phyloP scores from a whole-genome alignment of 208 protist genomes.

The Endotrypanum monterogeii region DNA sequence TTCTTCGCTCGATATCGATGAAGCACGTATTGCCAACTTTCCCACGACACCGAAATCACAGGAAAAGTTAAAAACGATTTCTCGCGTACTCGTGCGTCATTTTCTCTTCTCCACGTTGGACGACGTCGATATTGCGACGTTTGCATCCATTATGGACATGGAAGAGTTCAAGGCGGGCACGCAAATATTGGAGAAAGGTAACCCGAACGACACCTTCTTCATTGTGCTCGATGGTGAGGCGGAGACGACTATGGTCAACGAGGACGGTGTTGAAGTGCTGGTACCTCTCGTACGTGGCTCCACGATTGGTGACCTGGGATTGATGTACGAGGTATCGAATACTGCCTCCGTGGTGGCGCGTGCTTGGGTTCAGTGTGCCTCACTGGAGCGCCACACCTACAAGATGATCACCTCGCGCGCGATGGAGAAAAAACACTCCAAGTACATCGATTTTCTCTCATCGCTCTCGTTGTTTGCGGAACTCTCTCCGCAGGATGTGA shows the following conservation, averaged over 20 bases:
- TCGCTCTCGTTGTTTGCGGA: conserved; percentile 41
- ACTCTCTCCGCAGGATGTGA: conserved; percentile 39
- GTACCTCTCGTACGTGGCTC: conserved; percentile 35
- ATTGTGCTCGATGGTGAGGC: conserved; percentile 65
- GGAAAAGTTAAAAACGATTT: conserved; percentile 60
- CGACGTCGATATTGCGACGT: conserved; percentile 53
- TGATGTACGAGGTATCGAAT: conserved; percentile 61
- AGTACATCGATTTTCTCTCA: conserved; percentile 59
- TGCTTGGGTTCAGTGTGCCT: conserved; percentile 44
- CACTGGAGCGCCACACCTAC: conserved; percentile 71
- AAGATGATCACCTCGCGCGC: conserved; percentile 60
- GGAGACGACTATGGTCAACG: conserved; percentile 30
- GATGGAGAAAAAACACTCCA: conserved; percentile 56
- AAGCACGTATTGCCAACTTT: conserved; percentile 51
- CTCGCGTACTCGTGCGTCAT: conserved; percentile 55
- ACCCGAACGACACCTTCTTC: conserved; percentile 59
- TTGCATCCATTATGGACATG: conserved; percentile 70
- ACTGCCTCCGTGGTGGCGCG: conserved; percentile 37
- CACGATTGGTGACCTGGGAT: conserved; percentile 55
- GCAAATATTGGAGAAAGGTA: conserved; percentile 37
- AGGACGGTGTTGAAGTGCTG: conserved; percentile 15
- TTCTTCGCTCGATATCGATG: conserved; percentile 42
- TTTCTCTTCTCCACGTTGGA: conserved; percentile 80
- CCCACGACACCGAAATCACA: conserved; percentile 55
- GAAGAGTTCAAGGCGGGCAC: conserved; percentile 31